Evolutionary conservation across 2,329 filamentous ascomycete genomes (phyloP).

Genomic region (Ophiosphaerella herpotricha): DNA sequence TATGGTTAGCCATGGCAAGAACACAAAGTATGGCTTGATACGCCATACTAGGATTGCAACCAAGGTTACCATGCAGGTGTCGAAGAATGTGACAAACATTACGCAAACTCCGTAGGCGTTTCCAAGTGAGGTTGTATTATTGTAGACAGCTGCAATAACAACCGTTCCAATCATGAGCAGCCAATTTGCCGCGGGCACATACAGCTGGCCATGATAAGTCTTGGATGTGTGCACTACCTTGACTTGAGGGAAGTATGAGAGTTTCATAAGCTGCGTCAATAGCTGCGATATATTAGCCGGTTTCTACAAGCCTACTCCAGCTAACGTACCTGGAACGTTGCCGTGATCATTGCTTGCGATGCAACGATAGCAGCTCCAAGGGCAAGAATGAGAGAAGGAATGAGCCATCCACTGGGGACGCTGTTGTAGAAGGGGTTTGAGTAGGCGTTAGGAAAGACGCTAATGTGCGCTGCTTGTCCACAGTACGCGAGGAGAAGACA

Average conservation of each 20-base stretch:
- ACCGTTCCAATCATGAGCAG: constrained; percentile 75
- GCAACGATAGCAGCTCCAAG: constrained; percentile 75
- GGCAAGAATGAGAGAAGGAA: constrained; percentile 70
- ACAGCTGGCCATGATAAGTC: constrained; percentile 74
- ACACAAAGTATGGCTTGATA: constrained; percentile 63
- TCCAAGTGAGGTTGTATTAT: constrained; percentile 66
- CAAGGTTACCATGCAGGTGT: constrained; percentile 73
- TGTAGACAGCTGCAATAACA: constrained; percentile 75
- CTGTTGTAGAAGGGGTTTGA: constrained; percentile 76
- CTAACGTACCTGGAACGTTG: constrained; percentile 65
- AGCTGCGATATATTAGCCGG: constrained; percentile 48
- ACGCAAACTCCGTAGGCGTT: constrained; percentile 81
- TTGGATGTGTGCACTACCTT: constrained; percentile 73
- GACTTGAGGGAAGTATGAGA: constrained; percentile 76
- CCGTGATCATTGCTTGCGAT: constrained; percentile 78
- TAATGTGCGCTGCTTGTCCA: constrained; percentile 76
- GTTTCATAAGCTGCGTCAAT: constrained; percentile 73
- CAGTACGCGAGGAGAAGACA: constrained; percentile 70
- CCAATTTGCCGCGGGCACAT: constrained; percentile 78
- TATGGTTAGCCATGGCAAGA: constrained; percentile 66
- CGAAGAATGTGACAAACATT: constrained; percentile 79
- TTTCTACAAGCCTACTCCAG: background rate
- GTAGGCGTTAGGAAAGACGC: constrained; percentile 62
- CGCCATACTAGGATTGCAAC: constrained; percentile 76
- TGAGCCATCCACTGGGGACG: constrained; percentile 69